Base-by-base conservation (phyloP, 2,329 filamentous ascomycete genomes). In the Epichloe sylvatica region DNA sequence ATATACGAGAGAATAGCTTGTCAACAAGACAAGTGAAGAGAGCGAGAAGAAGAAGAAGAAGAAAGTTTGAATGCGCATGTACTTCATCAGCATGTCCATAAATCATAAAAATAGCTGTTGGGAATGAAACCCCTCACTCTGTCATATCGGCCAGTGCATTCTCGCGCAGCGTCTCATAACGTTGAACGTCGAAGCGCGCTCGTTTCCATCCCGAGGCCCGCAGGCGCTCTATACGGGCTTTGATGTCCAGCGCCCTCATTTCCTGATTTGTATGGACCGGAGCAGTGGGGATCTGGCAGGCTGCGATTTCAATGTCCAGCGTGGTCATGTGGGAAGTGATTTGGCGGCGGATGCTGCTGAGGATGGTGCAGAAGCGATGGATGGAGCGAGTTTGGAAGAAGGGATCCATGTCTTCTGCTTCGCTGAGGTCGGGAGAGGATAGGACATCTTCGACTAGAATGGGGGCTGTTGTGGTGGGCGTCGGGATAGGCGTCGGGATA, bases 131-230 rank as follows among this genome's bases (percentile, higher is more conserved):
- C 9, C 3, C 17, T 48, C 41, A 52, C 17, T 56, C 53, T 21
- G 50, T 50, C 53, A 80, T 62, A 56, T 80, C 77, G 2, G 71
- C 70, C 49, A 80, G 62, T 38, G 70, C 76, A 46, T 64, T 68
- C 55, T 75, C 73, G 13, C 74, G 65, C 8, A 80, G 64, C 19
- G 68, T 67, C 58, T 77, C 72, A 57, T 81, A 80, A 37, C 73
- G 68, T 42, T 64, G 61, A 5, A 65, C 63, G 53, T 81, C 72
- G 54, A 81, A 81, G 21, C 77, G 70, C 55, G 71, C 71, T 30
- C 77, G 65, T 57, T 70, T 70, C 77, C 77, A 80, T 2, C 76
- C 76, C 46, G 57, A 67, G n/a, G 70, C 70, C 19, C 75, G 70
- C 11, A 81, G 62, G 9, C 72, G 68, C 62, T 77, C 74, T 54